These are phyloP conservation scores for Nowakowskiella sp. DNA, from an alignment of 192 early-diverging fungal species.

Conservation along the genomic window DNA sequence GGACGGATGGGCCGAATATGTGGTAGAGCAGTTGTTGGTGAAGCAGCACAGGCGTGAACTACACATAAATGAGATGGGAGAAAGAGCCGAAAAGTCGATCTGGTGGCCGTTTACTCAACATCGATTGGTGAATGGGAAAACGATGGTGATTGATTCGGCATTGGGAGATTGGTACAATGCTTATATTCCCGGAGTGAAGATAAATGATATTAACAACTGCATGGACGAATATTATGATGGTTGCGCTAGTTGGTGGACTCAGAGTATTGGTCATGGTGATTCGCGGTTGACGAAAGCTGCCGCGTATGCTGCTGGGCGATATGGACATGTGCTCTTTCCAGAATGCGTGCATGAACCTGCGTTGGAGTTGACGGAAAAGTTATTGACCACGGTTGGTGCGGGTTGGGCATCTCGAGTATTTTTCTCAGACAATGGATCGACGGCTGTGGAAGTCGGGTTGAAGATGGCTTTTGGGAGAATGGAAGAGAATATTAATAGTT, in stretches of 20 bases:
- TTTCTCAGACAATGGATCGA: conserved; percentile 75
- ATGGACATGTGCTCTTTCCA: conserved; percentile 76
- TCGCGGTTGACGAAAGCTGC: conserved; percentile 47
- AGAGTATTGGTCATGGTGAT: conserved; percentile 66
- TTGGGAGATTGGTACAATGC: conserved; percentile 54
- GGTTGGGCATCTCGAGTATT: conserved; percentile 65
- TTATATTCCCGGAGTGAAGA: conserved; percentile 25
- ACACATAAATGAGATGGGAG: conserved; percentile 43
- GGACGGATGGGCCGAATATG: conserved; percentile 32
- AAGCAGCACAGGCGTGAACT: conserved; percentile 46
- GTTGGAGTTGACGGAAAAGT: conserved; percentile 45
- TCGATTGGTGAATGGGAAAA: conserved; percentile 31
- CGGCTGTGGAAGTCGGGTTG: conserved; percentile 70
- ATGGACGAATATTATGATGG: conserved; percentile 39
- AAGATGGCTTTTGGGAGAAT: conserved; percentile 65
- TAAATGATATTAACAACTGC: conserved; percentile 27
- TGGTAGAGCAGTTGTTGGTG: conserved; percentile 37
- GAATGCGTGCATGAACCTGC: conserved; percentile 63
- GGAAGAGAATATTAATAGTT: conserved; percentile 25
- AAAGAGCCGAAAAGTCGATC: conserved; percentile 35
- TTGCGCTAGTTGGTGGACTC: conserved; percentile 78
- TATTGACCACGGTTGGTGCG: conserved; percentile 44
- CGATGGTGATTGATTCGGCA: conserved; percentile 71
- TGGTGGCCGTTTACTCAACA: conserved; percentile 88
- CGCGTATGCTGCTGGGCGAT: conserved; percentile 60